phyloP scores from a whole-genome alignment of 441 rosid species.

The Corymbia citriodora region DNA sequence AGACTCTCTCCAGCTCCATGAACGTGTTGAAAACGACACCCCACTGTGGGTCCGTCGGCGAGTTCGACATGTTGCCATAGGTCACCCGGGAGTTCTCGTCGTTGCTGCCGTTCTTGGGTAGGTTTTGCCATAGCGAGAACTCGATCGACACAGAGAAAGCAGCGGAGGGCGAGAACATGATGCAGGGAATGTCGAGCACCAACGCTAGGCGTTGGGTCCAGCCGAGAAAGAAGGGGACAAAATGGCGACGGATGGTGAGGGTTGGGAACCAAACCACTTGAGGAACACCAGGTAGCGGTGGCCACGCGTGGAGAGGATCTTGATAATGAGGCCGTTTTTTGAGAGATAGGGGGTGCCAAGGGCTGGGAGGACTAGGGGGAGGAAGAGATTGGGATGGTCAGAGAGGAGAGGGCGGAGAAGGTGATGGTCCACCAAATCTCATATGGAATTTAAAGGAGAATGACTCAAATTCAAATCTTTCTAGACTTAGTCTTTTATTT shows the following conservation, averaged over 20 bases:
- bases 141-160: background rate
- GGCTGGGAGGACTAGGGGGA: background rate
- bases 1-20: no score
- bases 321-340: background rate
- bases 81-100: background rate
- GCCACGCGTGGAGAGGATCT: background rate
- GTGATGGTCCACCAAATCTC: background rate
- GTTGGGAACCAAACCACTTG: background rate
- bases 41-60: no score
- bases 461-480: no score
- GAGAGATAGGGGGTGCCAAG: background rate
- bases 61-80: background rate
- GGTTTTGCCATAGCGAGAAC: background rate
- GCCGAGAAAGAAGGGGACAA: background rate
- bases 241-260: background rate
- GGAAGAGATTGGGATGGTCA: background rate
- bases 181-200: background rate
- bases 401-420: background rate
- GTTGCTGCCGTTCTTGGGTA: background rate
- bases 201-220: background rate
- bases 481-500: no score
- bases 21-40: no score
- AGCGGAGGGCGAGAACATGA: background rate
- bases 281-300: rapidly evolving
- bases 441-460: rapidly evolving